Percentiles rank a stretch among this genome's conserved stretches.
Evolutionary conservation across 2,329 filamentous ascomycete genomes (phyloP).

Genomic region (Fragosphaeria purpurea): DNA sequence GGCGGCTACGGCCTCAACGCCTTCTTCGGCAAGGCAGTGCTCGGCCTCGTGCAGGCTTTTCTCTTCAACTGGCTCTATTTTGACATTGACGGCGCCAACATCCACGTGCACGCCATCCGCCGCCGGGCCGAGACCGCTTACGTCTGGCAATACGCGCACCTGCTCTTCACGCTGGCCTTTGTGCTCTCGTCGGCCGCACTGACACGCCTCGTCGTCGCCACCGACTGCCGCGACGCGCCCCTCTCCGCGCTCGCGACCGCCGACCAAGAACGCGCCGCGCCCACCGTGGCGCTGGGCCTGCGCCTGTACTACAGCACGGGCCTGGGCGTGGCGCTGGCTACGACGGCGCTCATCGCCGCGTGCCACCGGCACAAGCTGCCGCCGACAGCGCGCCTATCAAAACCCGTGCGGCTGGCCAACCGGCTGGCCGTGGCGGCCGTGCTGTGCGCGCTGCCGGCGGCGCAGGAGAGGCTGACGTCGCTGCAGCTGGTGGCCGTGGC

Average conservation of each 20-base stretch:
- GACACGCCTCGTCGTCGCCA: conserved; percentile 47
- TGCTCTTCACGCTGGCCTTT: conserved; percentile 55
- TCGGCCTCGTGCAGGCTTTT: conserved; percentile 48
- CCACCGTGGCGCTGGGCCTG: conserved; percentile 40
- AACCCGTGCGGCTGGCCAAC: conserved; percentile 39
- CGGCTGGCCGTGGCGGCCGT: conserved; percentile 39
- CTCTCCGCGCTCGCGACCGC: conserved; percentile 37
- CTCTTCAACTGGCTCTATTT: conserved; percentile 55
- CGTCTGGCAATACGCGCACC: conserved; percentile 45
- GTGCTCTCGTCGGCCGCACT: conserved; percentile 49
- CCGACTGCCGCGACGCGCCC: conserved; percentile 40
- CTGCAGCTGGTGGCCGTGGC: conserved; percentile 36
- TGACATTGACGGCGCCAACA: conserved; percentile 47
- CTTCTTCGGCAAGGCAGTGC: conserved; percentile 52
- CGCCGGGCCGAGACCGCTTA: conserved; percentile 29
- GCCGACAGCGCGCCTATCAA: conserved; percentile 36
- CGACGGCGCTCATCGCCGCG: conserved; percentile 44
- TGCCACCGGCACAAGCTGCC: conserved; percentile 46
- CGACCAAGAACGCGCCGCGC: conserved; percentile 39
- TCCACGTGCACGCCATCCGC: conserved; percentile 52
- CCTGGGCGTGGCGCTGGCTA: conserved; percentile 42
- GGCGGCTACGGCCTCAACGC: conserved; percentile 41
- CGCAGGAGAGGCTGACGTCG: conserved; percentile 30
- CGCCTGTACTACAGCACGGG: conserved; percentile 58
- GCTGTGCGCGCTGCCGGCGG: conserved; percentile 45